phyloP scores from a whole-genome alignment of 2,329 filamentous ascomycete species.

The Fusarium sp. region DNA sequence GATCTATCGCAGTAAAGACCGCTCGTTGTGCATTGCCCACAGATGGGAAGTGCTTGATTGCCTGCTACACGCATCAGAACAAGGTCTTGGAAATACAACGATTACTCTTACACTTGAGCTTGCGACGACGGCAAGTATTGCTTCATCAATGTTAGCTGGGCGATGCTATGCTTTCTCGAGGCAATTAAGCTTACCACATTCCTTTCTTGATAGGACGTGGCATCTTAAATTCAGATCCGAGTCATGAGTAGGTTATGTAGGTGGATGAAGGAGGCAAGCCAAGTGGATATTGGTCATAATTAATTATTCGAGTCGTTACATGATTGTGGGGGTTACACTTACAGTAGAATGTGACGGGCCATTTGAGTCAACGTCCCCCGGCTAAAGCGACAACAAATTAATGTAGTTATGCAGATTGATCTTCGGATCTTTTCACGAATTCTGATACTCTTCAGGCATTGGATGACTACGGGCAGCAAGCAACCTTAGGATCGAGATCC shows the following conservation, averaged over 20 bases:
- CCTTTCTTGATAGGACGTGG: slow-evolving; percentile 36
- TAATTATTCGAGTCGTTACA: background rate
- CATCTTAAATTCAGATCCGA: background rate
- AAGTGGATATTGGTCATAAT: background rate
- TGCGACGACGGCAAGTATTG: slow-evolving; percentile 51
- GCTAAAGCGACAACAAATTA: background rate
- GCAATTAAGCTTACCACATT: slow-evolving; percentile 14
- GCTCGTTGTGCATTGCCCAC: slow-evolving; percentile 44
- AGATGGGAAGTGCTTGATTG: slow-evolving; percentile 46
- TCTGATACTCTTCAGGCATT: background rate
- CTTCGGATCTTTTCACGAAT: background rate
- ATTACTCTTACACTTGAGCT: slow-evolving; percentile 46
- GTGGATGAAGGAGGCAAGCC: background rate
- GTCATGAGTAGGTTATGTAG: too few relatives aligned
- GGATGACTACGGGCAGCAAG: accelerated
- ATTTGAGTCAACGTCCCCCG: background rate
- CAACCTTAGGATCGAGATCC: too few relatives aligned
- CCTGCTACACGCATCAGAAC: slow-evolving; percentile 38
- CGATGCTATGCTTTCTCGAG: accelerated
- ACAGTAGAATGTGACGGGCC: too few relatives aligned
- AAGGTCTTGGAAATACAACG: background rate
- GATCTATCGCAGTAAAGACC: slow-evolving; percentile 49
- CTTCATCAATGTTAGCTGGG: slow-evolving; percentile 23
- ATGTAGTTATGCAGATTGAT: background rate
- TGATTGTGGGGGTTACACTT: background rate